Evolutionary conservation across 1,284 basidiomycete species (phyloP), one percentile per base, ranked within the genome.

Genomic region (Fomitopsis palustris): DNA sequence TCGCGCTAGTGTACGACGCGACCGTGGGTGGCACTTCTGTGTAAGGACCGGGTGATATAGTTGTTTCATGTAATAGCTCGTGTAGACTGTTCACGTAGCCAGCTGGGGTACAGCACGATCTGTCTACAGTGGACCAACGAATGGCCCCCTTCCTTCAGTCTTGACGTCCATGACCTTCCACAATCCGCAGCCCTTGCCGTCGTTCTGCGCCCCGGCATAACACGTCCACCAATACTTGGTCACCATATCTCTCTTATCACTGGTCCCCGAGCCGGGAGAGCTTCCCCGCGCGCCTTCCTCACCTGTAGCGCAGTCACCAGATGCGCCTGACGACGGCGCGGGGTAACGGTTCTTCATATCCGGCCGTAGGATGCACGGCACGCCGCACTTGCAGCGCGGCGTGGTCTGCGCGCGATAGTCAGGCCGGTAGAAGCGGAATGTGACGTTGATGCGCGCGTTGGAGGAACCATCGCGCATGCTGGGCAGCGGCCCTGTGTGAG

Each of bases 171-270:
- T 81, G 19, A 90, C 77, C 66, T 84, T 86, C 85, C 93, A 96
- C 63, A 87, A 87, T 27, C 84, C 82, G 67, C 95, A 97, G 0
- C 88, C 90, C 72, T 94, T 93, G 23, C 92, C 86, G 19, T 92
- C 86, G 59, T 93, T 93, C 73, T 91, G 87, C 17, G 87, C 87
- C 0, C 88, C 88, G 9, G 86, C 88, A 69, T 92, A 90, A 67
- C 94, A 96, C 52, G 85, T 81, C 93, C 95, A 96, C 85, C 93
- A 95, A 69, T 91, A 95, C 52, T 81, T 79, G 70, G 83, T 81
- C 1, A 75, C 77, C 58, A 76, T 68, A 5, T 75, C 79, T 62
- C 78, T 77, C 43, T 70, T 76, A 23, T 45, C 23, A 8, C 38
- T 51, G 37, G 7, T 27, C 33, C 38, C 54, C 53, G 51, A 35